Base-by-base conservation (phyloP, 163 green algal species). In the Prototheca cutis region DNA sequence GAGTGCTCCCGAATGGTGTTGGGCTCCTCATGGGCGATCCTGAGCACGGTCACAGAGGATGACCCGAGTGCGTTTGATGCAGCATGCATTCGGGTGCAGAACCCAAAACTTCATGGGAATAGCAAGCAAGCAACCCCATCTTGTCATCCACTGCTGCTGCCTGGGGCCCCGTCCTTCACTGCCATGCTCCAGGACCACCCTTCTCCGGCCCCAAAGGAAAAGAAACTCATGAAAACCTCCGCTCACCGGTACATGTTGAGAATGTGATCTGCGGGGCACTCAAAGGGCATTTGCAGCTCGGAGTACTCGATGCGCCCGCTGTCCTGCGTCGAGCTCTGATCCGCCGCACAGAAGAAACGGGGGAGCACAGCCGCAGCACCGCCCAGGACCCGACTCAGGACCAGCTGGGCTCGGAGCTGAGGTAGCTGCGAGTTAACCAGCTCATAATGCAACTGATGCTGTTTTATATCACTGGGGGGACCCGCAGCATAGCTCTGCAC, bases 241-340 rank as follows among this genome's bases (percentile, higher is more conserved):
- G 36, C 72, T 55, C 54, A 80, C 69, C 54, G 27, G 42, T 93
- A 84, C 30, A 98, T 77, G 53, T 97, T 83, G 18, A 98, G 70
- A 29, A 98, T 71, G 45, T 98, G 91, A 72, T 98, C 91, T 36
- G 90, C 61, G 3, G 91, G 91, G 77, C 87, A 96, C 0, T 48
- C 36, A 65, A 91, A 96, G 3, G 91, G 91, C 57, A 95, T 74
- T 8, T 66, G 27, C 40, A 80, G 57, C n/a, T 48, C 27, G 3
- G 72, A 78, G 3, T 80, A 80, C 2, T 74, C 75, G 4, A 91
- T 85, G 32, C 59, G 67, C 23, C 78, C 78, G 7, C 63, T 27
- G 56, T 96, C 88, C 2, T 87, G 88, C 19, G 80, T 84, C 89
- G 88, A 97, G 64, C 79, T 94, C 18, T 87, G 67, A 75, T 98